Base-by-base conservation (phyloP, 106 monocot genomes). In the Gastrodia elata region DNA sequence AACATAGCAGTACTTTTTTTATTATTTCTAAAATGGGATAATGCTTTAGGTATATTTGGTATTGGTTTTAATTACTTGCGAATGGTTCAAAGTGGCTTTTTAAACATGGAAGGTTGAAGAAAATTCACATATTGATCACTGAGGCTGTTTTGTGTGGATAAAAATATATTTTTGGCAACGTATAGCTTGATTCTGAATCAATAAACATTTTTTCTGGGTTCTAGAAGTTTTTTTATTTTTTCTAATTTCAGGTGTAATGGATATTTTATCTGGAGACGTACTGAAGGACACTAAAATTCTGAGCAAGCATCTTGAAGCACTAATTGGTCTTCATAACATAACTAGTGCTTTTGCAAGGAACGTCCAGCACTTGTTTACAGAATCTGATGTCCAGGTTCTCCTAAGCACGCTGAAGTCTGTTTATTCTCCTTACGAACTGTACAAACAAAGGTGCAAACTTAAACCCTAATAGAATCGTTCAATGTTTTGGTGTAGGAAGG, bases 291-390 rank as follows among this genome's bases (percentile, higher is more conserved):
- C 84, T 34, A 93, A 91, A 72, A 69, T 98, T 58, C 86, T 87
- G 46, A 83, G 75, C 48, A 93, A 84, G 64, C 97, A 98, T 85
- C 82, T 98, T 70, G 83, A 85, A 41, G 90, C 86, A 24, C 69
- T 98, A 74, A 87, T 91, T 74, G 93, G 89, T 73, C 81, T 98
- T 70, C 97, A 98, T 72, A 98, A 87, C 73, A 85, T 87, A 83
- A 93, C 97, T 72, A 71, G 69, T 67, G 52, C 86, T 77, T 98
- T 98, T 82, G 93, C 93, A 68, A 93, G 86, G 73, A 98, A 91
- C 80, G 75, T 93, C 39, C 97, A 98, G 38, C 93, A 93, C 71
- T 76, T 98, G 74, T 98, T 98, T 79, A 81, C 93, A 35, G 91
- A 93, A 64, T 91, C 93, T 40, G 85, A 91, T 82, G 33, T 91